phyloP scores from a whole-genome alignment of 179 eudicot genomes.

The Gypsophila paniculata region DNA sequence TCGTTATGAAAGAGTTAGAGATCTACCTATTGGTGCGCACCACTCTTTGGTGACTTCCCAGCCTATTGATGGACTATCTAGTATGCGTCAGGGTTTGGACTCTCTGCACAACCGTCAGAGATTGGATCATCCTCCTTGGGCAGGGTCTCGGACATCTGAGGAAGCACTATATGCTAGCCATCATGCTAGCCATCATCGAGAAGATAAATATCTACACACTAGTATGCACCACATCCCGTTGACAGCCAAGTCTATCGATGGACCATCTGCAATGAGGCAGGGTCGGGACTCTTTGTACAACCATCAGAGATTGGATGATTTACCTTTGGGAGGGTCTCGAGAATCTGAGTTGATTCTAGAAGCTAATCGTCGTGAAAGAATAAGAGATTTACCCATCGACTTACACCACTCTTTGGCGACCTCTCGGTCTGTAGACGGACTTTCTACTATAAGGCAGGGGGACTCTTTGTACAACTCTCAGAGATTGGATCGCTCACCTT shows the following conservation, averaged over 20 bases:
- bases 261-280: conserved; percentile 31
- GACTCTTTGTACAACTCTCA: conserved; percentile 35
- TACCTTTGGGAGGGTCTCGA: conserved; percentile 32
- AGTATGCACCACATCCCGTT: conserved; percentile 18
- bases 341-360: conserved; percentile 40
- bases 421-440: conserved; percentile 26
- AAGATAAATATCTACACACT: conserved; percentile 28
- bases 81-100: conserved; percentile 36
- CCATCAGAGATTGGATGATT: conserved; percentile 32
- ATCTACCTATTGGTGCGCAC: conserved; percentile 30
- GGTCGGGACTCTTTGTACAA: conserved; percentile 35
- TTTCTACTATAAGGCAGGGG: conserved; percentile 34
- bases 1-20: conserved; percentile 34
- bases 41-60: conserved; percentile 30
- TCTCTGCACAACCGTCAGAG: conserved; percentile 34
- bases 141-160: conserved; percentile 38
- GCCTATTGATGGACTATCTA: conserved; percentile 30
- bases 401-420: conserved; percentile 16
- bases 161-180: conserved; percentile 31
- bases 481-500: conserved; percentile 33
- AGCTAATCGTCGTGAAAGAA: conserved; percentile 30
- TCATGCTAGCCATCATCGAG: conserved; percentile 30
- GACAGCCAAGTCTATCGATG: conserved; percentile 19
- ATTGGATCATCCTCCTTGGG: conserved; percentile 35
- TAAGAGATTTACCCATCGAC: conserved; percentile 28